Evolutionary conservation across 2,329 filamentous ascomycete genomes (phyloP).

Genomic region (Microcyclospora tardicrescens): DNA sequence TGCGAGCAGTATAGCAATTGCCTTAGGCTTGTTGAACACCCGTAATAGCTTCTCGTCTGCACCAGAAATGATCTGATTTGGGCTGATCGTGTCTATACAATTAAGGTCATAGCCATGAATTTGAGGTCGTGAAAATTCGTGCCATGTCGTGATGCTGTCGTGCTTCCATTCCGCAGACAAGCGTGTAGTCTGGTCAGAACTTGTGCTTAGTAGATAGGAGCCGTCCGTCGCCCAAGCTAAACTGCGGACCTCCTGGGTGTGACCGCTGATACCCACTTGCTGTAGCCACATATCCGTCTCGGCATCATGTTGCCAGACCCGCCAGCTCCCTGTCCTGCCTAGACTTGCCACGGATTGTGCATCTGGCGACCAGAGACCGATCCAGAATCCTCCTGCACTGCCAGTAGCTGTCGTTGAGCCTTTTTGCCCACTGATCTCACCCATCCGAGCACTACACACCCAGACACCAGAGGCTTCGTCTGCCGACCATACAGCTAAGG

Average conservation of each 20-base stretch:
- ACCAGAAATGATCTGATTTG: conserved; percentile 74
- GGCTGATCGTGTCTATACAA: conserved; percentile 66
- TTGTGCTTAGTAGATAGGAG: conserved; percentile 75
- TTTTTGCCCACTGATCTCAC: conserved; percentile 89
- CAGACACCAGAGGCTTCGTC: conserved; percentile 78
- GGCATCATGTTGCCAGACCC: conserved; percentile 59
- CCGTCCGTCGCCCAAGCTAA: conserved; percentile 75
- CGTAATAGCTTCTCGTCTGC: conserved; percentile 97
- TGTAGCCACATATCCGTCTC: conserved; percentile 60
- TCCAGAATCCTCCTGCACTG: conserved; percentile 93
- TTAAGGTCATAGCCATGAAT: conserved; percentile 98
- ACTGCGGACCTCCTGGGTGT: conserved; percentile 68
- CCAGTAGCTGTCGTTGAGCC: conserved; percentile 93
- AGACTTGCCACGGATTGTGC: conserved; percentile 66
- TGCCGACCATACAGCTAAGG: conserved; percentile 81
- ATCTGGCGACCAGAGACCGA: conserved; percentile 76
- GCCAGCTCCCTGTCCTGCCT: conserved; percentile 86
- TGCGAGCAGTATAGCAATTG: conserved; percentile 53
- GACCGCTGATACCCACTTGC: conserved; percentile 65
- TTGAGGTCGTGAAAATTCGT: conserved; percentile 88
- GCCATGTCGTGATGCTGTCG: conserved; percentile 52
- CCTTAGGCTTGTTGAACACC: conserved; percentile 81
- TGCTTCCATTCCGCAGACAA: conserved; percentile 69
- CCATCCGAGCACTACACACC: conserved; percentile 73
- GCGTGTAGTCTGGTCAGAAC: conserved; percentile 83